phyloP scores from a whole-genome alignment of 108 stramenopile species.

The Cylindrotheca fusiformis region DNA sequence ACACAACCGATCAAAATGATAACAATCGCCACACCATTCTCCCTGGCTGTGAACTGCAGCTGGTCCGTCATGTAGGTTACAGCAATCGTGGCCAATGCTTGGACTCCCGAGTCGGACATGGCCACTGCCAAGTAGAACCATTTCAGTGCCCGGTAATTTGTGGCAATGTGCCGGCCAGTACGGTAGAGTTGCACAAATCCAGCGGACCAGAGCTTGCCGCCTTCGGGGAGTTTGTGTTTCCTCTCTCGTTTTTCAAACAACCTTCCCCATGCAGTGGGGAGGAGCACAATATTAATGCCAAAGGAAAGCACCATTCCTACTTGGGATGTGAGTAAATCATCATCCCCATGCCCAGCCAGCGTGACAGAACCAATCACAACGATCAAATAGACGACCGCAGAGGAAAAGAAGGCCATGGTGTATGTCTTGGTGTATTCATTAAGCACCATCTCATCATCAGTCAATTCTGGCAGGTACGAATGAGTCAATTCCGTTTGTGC shows the following conservation, averaged over 20 bases:
- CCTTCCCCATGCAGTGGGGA: conserved; percentile 42
- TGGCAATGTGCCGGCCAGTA: conserved; percentile 32
- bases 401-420: conserved; percentile 47
- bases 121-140: conserved; percentile 52
- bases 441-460: conserved; percentile 42
- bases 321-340: conserved; percentile 41
- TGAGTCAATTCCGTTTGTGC: conserved; percentile 57
- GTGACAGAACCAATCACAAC: conserved; percentile 36
- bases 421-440: conserved; percentile 53
- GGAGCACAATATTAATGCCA: conserved; percentile 24
- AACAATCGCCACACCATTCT: conserved; percentile 44
- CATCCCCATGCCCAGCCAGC: conserved; percentile 22
- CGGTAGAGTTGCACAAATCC: conserved; percentile 46
- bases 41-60: conserved; percentile 35
- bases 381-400: conserved; percentile 51
- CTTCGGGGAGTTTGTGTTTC: conserved; percentile 36
- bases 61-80: conserved; percentile 53
- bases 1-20: conserved; percentile 38
- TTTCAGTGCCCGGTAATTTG: conserved; percentile 35
- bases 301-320: conserved; percentile 44
- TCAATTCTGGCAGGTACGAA: conserved; percentile 80
- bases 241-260: conserved; percentile 48
- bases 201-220: conserved; percentile 28
- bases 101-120: conserved; percentile 43
- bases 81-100: conserved; percentile 44